Conservation (phyloP, 108 stramenopile species). For the Nitzschia palea region DNA sequence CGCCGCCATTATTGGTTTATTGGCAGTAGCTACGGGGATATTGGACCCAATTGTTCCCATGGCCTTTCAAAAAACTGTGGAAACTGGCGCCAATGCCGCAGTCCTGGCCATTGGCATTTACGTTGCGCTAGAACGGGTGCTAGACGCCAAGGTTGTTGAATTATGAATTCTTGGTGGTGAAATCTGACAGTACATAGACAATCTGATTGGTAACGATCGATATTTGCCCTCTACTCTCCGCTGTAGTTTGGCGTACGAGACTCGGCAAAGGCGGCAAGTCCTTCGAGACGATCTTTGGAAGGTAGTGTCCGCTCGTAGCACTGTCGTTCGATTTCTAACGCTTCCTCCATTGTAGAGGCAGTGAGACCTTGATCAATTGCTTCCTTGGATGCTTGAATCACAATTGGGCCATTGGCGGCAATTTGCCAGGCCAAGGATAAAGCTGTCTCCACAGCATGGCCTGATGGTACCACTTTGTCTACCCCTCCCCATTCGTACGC, state of each 20-base stretch:
- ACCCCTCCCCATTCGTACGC: slow-evolving; percentile 62
- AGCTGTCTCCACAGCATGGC: slow-evolving; percentile 23
- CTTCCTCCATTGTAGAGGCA: slow-evolving; percentile 38
- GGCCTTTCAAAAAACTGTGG: slow-evolving; percentile 23
- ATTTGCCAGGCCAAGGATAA: slow-evolving; percentile 58
- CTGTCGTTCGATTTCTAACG: slow-evolving; percentile 62
- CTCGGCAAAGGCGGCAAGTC: slow-evolving; percentile 71
- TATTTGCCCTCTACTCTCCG: slow-evolving; percentile 42
- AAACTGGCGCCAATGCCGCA: slow-evolving; percentile 33
- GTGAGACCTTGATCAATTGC: slow-evolving; percentile 68
- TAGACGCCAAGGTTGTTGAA: slow-evolving; percentile 55
- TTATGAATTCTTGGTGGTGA: slow-evolving; percentile 9
- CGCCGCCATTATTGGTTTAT: slow-evolving; percentile 33
- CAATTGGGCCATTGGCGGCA: slow-evolving; percentile 71
- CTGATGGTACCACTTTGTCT: slow-evolving; percentile 43
- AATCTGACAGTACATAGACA: not conserved
- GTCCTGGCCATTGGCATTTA: slow-evolving; percentile 21
- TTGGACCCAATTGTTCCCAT: slow-evolving; percentile 30
- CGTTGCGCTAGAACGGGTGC: slow-evolving; percentile 30
- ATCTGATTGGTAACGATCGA: not conserved
- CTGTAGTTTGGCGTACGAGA: slow-evolving; percentile 63
- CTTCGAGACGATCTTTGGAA: slow-evolving; percentile 78
- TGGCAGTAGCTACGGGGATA: slow-evolving; percentile 44
- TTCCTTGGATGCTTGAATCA: slow-evolving; percentile 69
- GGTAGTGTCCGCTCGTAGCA: slow-evolving; percentile 57